A percentile compares a stretch with the other conserved stretches of the same genome.
Conservation (phyloP, 2,329 filamentous ascomycete species). For the Xylaria multiplex region DNA sequence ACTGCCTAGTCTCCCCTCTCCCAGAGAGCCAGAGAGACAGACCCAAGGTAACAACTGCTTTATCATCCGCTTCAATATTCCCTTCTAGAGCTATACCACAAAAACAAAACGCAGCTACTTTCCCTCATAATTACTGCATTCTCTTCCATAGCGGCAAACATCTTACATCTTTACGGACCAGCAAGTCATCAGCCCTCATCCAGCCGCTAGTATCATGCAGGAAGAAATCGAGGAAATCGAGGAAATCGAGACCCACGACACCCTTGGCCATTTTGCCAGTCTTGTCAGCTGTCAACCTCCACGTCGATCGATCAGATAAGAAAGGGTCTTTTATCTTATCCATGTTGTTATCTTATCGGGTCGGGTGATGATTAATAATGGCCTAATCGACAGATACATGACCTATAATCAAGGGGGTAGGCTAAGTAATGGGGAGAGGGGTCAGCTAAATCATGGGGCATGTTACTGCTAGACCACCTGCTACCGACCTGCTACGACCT, state of each 20-base stretch:
- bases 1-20: constrained; percentile 6
- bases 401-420: constrained; percentile 22
- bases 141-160: not conserved
- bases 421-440: constrained; percentile 35
- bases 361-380: constrained; percentile 5
- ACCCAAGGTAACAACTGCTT: not conserved
- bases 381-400: not conserved
- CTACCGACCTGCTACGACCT: constrained; percentile 4
- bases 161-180: too few species aligned
- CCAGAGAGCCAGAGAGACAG: not conserved
- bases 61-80: constrained; percentile 6
- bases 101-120: not conserved
- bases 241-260: not conserved
- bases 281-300: constrained; percentile 12
- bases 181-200: not conserved
- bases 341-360: not conserved
- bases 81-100: not conserved
- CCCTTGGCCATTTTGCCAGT: not conserved
- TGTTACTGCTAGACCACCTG: constrained; percentile 20
- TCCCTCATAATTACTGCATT: not conserved
- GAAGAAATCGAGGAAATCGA: not conserved
- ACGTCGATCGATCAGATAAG: constrained; percentile 1
- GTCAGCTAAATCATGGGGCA: constrained; percentile 29
- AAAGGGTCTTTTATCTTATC: too few species aligned
- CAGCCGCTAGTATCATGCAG: not conserved